Conservation (phyloP, 148 eudicot genomes). For the Rhododendron molle region DNA sequence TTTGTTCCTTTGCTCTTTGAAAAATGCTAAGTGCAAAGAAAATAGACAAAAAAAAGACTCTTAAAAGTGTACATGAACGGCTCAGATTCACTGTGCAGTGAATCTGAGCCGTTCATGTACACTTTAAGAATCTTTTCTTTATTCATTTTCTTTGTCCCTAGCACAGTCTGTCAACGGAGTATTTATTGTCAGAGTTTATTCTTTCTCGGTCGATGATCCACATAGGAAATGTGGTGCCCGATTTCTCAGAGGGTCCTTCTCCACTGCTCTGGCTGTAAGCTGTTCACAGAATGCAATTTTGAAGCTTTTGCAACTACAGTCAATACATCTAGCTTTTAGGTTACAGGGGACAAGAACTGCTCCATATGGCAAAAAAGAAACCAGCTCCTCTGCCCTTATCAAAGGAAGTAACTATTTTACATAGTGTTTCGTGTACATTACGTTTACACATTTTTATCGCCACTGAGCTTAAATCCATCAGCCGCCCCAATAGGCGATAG, state of each 20-base stretch:
- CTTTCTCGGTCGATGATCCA: constrained; percentile 59
- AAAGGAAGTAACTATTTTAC: not conserved
- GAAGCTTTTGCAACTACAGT: not conserved
- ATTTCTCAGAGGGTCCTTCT: constrained; percentile 55
- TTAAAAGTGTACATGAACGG: too few relatives aligned
- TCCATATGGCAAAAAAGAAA: not conserved
- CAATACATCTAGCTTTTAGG: not conserved
- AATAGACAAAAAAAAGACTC: too few relatives aligned
- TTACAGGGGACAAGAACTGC: constrained; percentile 16
- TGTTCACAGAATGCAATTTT: constrained; percentile 17
- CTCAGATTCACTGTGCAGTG: too few relatives aligned
- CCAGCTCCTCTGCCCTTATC: not conserved
- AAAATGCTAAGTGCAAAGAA: too few relatives aligned
- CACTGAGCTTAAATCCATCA: too few relatives aligned
- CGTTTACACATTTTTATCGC: not conserved
- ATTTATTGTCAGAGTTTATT: too few relatives aligned
- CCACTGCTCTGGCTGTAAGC: constrained; percentile 71
- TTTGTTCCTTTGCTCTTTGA: too few relatives aligned
- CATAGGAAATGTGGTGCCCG: constrained; percentile 80
- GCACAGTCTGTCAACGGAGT: too few relatives aligned
- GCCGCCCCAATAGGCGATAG: not conserved
- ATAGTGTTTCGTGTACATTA: not conserved
- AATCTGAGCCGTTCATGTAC: not conserved
- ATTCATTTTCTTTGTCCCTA: too few relatives aligned
- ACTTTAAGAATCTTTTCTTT: too few relatives aligned